A percentile compares a stretch with the other conserved stretches of the same genome.
phyloP scores from a whole-genome alignment of 2,329 filamentous ascomycete genomes.

The Arthrobotrys iridis region DNA sequence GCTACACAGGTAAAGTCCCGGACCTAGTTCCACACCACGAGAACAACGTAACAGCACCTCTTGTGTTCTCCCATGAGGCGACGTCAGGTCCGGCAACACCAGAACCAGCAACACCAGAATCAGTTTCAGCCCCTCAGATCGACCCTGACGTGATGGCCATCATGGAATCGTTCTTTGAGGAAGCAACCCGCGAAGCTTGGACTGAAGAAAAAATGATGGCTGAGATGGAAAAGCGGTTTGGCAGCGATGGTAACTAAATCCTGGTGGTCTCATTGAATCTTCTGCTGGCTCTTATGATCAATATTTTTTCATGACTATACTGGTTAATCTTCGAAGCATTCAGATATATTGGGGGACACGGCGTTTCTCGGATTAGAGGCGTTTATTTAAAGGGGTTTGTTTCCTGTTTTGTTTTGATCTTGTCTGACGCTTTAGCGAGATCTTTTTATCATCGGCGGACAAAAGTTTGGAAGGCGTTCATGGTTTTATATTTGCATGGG shows the following conservation, averaged over 20 bases:
- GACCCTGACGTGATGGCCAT: background rate
- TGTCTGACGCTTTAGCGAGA: constrained; percentile 19
- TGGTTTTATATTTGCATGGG: constrained; percentile 11
- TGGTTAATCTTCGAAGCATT: constrained; percentile 30
- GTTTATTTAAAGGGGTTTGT: constrained; percentile 17
- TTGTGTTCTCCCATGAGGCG: too few relatives aligned
- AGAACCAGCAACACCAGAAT: background rate
- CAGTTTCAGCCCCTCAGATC: background rate
- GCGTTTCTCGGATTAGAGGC: constrained; percentile 15
- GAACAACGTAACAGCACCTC: too few relatives aligned
- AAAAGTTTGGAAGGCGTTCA: constrained; percentile 19
- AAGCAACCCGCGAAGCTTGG: background rate
- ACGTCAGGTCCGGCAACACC: background rate
- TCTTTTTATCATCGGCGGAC: constrained; percentile 7
- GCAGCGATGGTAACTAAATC: background rate
- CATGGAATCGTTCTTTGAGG: background rate
- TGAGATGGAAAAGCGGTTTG: background rate
- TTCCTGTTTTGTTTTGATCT: constrained; percentile 21
- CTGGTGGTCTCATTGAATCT: background rate
- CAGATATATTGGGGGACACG: constrained; percentile 17
- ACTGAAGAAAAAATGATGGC: background rate
- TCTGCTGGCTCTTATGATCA: background rate
- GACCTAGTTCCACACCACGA: too few relatives aligned
- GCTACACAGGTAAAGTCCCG: too few relatives aligned
- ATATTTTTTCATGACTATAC: background rate